Evolutionary conservation across 2,329 filamentous ascomycete species (phyloP), one percentile per base, ranked within the genome.

Genomic region (Clonostachys rosea): DNA sequence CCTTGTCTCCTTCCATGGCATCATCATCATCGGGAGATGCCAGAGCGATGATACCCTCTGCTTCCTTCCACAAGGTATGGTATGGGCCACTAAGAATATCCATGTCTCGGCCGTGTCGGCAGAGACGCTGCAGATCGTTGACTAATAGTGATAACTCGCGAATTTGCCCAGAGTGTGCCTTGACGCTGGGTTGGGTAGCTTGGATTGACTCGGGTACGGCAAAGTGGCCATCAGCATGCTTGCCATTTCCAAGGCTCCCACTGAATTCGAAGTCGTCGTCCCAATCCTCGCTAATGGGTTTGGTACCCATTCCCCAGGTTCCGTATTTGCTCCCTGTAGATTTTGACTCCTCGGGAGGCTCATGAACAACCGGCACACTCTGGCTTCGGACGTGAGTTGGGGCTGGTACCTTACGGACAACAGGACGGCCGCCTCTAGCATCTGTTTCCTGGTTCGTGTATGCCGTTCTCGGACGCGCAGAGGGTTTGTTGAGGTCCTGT

Each of bases 241-340:
- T 63, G 34, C 64, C 65, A 36, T 64, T 59, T n/a, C 64, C 61
- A 14, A 63, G 64, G 34, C 74, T 62, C 24, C 69, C 71, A 9
- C 77, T 77, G 60, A 92, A 91, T 50, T 92, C 87, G 56, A 95
- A 94, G 62, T 95, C 89, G 52, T 91, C 87, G 56, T 92, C 89
- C 89, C 89, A 95, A 59, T 94, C 89, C 61, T 95, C 89, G 51
- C 86, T 91, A 11, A 84, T 84, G 14, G 81, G 86, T 63, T 91
- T 91, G 52, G 81, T 84, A n/a, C 86, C 83, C 40, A 90, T 69
- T 3, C 87, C 87, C 88, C 88, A 92, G 1, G 88, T 91, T 40
- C 88, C 86, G 59, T 90, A 92, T 57, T 91, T 91, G 46, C 77
- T 70, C 2, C 68, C 78, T n/a, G 79, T 51, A 59, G 64, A 73